A percentile compares a stretch with the other conserved stretches of the same genome.
These are phyloP conservation scores for Letharia columbiana DNA, from an alignment of 495 filamentous ascomycete species.

Conservation along the genomic window DNA sequence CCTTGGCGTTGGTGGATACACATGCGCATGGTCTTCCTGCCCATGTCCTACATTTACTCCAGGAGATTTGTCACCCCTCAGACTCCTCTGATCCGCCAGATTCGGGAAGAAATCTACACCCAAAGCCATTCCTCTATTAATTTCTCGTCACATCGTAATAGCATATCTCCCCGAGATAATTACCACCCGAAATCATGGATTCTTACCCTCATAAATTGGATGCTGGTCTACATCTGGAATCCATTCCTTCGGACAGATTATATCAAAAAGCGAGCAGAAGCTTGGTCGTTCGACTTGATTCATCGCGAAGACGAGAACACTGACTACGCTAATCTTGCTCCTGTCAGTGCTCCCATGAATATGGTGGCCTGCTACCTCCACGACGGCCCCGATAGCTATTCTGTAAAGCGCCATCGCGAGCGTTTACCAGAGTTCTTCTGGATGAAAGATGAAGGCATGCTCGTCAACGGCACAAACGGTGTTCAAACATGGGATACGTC, in stretches of 20 bases:
- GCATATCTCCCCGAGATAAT: slow-evolving; percentile 70
- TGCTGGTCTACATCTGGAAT: slow-evolving; percentile 68
- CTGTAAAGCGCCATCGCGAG: slow-evolving; percentile 70
- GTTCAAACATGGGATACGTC: slow-evolving; percentile 95
- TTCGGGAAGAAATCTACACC: slow-evolving; percentile 79
- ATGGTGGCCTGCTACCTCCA: slow-evolving; percentile 71
- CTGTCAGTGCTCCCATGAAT: slow-evolving; percentile 87
- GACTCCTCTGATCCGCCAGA: slow-evolving; percentile 57
- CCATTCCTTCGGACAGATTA: slow-evolving; percentile 56
- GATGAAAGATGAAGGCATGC: slow-evolving; percentile 87
- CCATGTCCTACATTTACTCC: slow-evolving; percentile 86
- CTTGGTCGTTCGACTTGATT: slow-evolving; percentile 68
- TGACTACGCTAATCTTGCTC: slow-evolving; percentile 75
- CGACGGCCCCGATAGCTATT: slow-evolving; percentile 69
- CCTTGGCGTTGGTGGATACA: slow-evolving; percentile 99
- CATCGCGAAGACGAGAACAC: slow-evolving; percentile 88
- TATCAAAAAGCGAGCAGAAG: slow-evolving; percentile 58
- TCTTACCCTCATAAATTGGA: slow-evolving; percentile 63
- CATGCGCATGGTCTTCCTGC: slow-evolving; percentile 84
- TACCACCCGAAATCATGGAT: slow-evolving; percentile 88
- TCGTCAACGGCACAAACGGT: slow-evolving; percentile 92
- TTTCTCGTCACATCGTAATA: slow-evolving; percentile 71
- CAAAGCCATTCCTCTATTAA: slow-evolving; percentile 70
- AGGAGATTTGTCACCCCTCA: slow-evolving; percentile 63
- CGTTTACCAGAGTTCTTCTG: slow-evolving; percentile 80